Conservation (phyloP, 2,329 filamentous ascomycete species). For the Fusarium oligoseptatum region DNA sequence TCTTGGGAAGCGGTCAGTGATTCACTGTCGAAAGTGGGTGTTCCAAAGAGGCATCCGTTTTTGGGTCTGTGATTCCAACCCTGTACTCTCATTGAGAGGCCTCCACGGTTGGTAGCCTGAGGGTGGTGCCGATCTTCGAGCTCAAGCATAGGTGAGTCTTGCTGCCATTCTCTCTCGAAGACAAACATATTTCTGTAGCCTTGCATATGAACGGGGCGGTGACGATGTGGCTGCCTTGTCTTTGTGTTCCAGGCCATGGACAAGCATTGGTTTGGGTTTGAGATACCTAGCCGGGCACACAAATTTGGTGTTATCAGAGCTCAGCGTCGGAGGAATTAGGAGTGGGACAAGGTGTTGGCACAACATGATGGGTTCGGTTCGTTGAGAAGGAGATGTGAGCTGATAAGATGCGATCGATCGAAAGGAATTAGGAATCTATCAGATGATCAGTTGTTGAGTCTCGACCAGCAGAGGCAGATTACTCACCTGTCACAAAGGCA, state of each 20-base stretch:
- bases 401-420: neutral
- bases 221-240: neutral
- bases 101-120: neutral
- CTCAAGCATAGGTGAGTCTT: neutral
- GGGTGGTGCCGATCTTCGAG: neutral
- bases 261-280: neutral
- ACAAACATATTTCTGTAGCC: neutral
- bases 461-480: neutral
- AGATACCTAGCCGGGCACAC: neutral
- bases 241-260: neutral
- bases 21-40: neutral
- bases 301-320: neutral
- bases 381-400: neutral
- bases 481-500: neutral
- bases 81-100: neutral
- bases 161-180: neutral
- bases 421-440: neutral
- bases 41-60: neutral
- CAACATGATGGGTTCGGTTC: neutral
- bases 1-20: neutral
- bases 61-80: neutral
- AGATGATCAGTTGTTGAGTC: neutral
- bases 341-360: neutral
- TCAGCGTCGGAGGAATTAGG: neutral
- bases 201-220: neutral